Base-by-base conservation (phyloP, 768 basidiomycete species). In the Leucocoprinus sp. region DNA sequence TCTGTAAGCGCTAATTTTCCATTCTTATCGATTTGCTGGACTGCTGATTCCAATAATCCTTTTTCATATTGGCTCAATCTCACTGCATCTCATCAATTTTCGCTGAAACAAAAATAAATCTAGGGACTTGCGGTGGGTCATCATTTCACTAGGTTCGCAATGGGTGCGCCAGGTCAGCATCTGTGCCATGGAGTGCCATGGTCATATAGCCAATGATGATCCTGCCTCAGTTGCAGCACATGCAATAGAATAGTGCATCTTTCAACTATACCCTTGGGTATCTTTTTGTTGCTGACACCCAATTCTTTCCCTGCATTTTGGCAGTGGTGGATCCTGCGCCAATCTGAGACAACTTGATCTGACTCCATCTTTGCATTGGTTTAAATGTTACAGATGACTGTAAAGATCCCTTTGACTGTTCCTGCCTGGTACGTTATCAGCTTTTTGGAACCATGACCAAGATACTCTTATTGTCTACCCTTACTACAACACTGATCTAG, bases 321-420 rank as follows among this genome's bases (percentile, higher is more conserved):
- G 31, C 14, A 31, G 31, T 31, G 31, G 31, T 14, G 31, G 4
- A 12, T 8, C 31, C 31, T 14, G n/a, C 9, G 4, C 31, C 14
- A 12, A n/a, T 31, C 4, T 14, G 31, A 11, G 22, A 6, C n/a
- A 8, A 24, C 22, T 3, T 12, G 21, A 22, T n/a, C 22, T 39
- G 22, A 39, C 31, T 12, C 3, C 24, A 1, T 39, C 7, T 12
- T 24, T 19, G 4, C 22, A 28, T 49, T 19, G n/a, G 29, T n/a
- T n/a, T n/a, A n/a, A n/a, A n/a, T n/a, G n/a, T 34, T n/a, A 47
- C 42, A 83, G 80, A 80, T 77, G 15, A 78, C 76, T 24, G 90
- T 93, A 49, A 83, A 75, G 66, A 93, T 93, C 45, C 90, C 90
- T 1, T 64, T 93, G 34, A 82, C 82, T 2, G 84, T 89, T 18